These are phyloP conservation scores for Solanum ossicruentum DNA, from an alignment of 257 asterid genomes.

Conservation along the genomic window DNA sequence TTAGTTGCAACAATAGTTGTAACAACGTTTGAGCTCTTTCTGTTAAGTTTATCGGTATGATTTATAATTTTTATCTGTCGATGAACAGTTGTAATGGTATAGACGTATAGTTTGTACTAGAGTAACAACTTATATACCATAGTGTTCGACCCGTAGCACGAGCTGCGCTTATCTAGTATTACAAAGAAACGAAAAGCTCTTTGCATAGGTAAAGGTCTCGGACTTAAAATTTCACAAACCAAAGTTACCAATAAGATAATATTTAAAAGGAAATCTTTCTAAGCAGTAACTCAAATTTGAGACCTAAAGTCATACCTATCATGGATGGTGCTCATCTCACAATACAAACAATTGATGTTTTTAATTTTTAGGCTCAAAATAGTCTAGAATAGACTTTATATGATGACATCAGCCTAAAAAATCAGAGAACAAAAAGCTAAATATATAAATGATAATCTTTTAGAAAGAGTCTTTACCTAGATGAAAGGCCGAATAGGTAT, in stretches of 20 bases:
- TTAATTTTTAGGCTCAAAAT: neutral
- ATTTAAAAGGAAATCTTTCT: neutral
- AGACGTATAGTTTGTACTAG: too few species aligned
- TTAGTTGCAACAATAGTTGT: too few species aligned
- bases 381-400: neutral
- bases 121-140: too few species aligned
- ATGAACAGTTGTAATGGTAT: too few species aligned
- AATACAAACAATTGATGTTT: neutral
- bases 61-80: too few species aligned
- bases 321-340: neutral
- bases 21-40: too few species aligned
- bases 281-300: neutral
- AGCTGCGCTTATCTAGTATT: too few species aligned
- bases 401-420: neutral
- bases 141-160: too few species aligned
- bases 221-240: neutral
- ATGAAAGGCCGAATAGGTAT: neutral
- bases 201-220: neutral
- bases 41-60: too few species aligned
- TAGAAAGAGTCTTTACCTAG: neutral
- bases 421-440: neutral
- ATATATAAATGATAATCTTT: neutral
- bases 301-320: neutral
- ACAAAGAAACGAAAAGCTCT: neutral
- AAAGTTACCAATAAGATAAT: neutral